These are phyloP conservation scores for Colletotrichum navitas DNA, from an alignment of 2,329 filamentous ascomycete species.

Conservation along the genomic window DNA sequence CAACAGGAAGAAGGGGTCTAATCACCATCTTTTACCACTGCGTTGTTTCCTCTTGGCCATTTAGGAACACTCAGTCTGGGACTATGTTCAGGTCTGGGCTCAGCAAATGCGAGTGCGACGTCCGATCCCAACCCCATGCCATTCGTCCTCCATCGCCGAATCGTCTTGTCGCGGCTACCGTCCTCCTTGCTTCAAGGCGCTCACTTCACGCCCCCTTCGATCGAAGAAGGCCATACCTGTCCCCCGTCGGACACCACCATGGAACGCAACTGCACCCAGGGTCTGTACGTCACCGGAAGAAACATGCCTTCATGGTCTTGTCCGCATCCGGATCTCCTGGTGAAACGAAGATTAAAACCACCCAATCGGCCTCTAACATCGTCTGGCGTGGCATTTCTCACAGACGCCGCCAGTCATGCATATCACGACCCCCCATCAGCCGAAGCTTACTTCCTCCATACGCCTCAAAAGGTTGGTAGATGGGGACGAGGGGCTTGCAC, in stretches of 20 bases:
- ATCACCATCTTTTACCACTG: slow-evolving; percentile 10
- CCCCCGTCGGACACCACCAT: slow-evolving; percentile 1
- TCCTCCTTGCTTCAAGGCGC: not conserved
- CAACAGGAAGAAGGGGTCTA: slow-evolving; percentile 21
- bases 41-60: not conserved
- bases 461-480: slow-evolving; percentile 2
- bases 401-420: slow-evolving; percentile 40
- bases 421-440: slow-evolving; percentile 36
- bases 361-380: slow-evolving; percentile 35
- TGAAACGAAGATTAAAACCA: slow-evolving; percentile 30
- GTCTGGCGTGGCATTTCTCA: slow-evolving; percentile 29
- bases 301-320: slow-evolving; percentile 28
- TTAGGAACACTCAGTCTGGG: slow-evolving; percentile 1
- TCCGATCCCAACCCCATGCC: slow-evolving; percentile 4
- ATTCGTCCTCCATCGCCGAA: not conserved
- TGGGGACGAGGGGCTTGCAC: slow-evolving; percentile 24
- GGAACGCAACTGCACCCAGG: not conserved
- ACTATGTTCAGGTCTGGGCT: not conserved
- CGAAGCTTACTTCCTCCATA: slow-evolving; percentile 33
- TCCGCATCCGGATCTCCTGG: slow-evolving; percentile 7
- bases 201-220: slow-evolving; percentile 1
- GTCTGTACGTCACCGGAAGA: not conserved
- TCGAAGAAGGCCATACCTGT: slow-evolving; percentile 24
- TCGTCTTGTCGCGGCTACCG: not conserved
- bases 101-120: slow-evolving; percentile 33